Evolutionary conservation across 2,329 filamentous ascomycete genomes (phyloP).

Genomic region (Fusarium pseudograminearum): DNA sequence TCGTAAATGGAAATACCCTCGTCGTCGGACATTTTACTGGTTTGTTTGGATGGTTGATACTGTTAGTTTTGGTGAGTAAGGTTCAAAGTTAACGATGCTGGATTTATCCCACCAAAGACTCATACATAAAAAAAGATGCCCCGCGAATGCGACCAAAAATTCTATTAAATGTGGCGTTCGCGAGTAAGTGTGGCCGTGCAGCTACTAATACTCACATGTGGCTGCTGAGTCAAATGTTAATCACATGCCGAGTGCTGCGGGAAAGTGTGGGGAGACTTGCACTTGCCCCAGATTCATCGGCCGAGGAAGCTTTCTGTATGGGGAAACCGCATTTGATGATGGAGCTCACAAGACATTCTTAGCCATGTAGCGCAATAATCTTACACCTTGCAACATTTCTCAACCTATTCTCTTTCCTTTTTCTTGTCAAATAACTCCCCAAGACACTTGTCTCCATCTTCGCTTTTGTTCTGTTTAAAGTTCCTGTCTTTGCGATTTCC

Average conservation of each 20-base stretch:
- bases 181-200: conserved; percentile 26
- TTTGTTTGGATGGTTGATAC: not conserved
- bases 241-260: conserved; percentile 46
- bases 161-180: conserved; percentile 35
- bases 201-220: conserved; percentile 8
- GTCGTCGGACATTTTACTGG: conserved; percentile 69
- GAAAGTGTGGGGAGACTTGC: conserved; percentile 44
- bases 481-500: conserved; percentile 17
- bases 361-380: conserved; percentile 18
- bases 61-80: not conserved
- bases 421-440: not conserved
- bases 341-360: conserved; percentile 30
- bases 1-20: conserved; percentile 84
- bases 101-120: conserved; percentile 12
- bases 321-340: conserved; percentile 27
- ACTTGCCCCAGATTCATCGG: conserved; percentile 46
- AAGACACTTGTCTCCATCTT: not conserved
- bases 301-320: conserved; percentile 46
- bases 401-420: not conserved
- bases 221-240: conserved; percentile 39
- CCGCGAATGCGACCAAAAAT: conserved; percentile 44
- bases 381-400: conserved; percentile 17
- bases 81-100: not conserved
- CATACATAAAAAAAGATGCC: conserved; percentile 43
- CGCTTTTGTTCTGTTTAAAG: not conserved